Evolutionary conservation across 192 early-diverging fungal species (phyloP), one percentile per base, ranked within the genome.

Genomic region (Geranomyces michiganensis): DNA sequence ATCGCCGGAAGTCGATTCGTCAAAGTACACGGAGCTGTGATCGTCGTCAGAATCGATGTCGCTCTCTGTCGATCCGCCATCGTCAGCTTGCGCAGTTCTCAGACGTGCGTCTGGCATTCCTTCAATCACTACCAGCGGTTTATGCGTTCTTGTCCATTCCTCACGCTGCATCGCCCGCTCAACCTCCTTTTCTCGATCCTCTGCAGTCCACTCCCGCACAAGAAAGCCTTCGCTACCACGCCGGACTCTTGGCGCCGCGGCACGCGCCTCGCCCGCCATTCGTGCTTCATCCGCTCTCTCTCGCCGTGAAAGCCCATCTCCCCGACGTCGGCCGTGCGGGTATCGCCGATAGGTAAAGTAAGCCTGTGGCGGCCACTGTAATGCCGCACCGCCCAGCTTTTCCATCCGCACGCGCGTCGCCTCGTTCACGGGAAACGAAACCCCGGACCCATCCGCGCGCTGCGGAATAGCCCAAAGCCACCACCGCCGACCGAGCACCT

Each of bases 401-500:
- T 70, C 3, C 64, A 64, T 36, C 69, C 82, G 13, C 76, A 79
- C n/a, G 81, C 55, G 15, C 59, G 74, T 43, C 9, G 41, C 43
- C 9, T 65, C 53, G 33, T 78, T 63, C 32, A 94, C 84, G 9
- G 82, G 72, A 73, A 88, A 94, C 26, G 80, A 64, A 12, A 92
- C 71, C 12, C 96, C 96, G 22, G 87, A 83, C 36, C 91, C 90
- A 8, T 58, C 36, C 60, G 83, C 77, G 0, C 48, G 59, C 68
- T 84, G 78, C 19, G 94, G 94, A 75, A 90, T 75, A 74, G 89
- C 86, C 96, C 94, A 98, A 4, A 93, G 74, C 70, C n/a, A 92
- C 31, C 76, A 65, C 30, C 67, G 29, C 56, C 47, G 26, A 5
- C 84, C 96, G 58, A 98, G 85, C 15, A 96, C 85, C 14, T 82